Conservation (phyloP, 2,329 filamentous ascomycete species). For the Cladosporium sp. region DNA sequence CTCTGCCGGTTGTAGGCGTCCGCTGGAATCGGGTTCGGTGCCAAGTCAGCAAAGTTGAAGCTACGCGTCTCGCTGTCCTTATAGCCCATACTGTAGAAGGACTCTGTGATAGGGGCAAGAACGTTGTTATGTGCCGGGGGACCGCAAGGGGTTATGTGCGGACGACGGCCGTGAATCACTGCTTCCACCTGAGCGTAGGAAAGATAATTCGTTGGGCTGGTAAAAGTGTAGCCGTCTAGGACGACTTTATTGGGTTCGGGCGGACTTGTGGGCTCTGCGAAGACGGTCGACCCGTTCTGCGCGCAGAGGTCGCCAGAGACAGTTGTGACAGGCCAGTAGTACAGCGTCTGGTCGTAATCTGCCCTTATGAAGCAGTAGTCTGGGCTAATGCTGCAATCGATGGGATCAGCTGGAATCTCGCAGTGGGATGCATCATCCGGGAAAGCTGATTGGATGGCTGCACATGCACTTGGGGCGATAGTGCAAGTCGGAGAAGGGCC, state of each 20-base stretch:
- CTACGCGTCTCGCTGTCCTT: not conserved
- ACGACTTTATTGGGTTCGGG: constrained; percentile 10
- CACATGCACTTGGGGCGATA: constrained; percentile 1
- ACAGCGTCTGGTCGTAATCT: not conserved
- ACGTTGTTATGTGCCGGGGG: not conserved
- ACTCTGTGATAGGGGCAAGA: constrained; percentile 1
- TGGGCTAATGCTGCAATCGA: constrained; percentile 7
- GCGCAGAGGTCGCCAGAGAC: constrained; percentile 16
- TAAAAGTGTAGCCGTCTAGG: constrained; percentile 15
- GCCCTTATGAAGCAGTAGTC: constrained; percentile 2
- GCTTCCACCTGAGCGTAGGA: not conserved
- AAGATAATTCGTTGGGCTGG: constrained; percentile 14
- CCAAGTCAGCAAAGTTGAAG: constrained; percentile 13
- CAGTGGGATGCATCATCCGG: constrained; percentile 3
- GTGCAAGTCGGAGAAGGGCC: constrained; percentile 1
- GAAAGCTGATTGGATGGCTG: constrained; percentile 1
- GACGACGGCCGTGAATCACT: not conserved
- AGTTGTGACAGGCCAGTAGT: constrained; percentile 16
- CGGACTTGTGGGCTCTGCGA: constrained; percentile 5
- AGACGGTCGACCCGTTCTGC: constrained; percentile 15
- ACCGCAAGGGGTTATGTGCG: not conserved
- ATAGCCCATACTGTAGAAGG: constrained; percentile 15
- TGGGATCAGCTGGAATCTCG: not conserved
- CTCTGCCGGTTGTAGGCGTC: constrained; percentile 3
- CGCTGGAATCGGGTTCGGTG: not conserved